phyloP scores from a whole-genome alignment of 148 eudicot species.

The Diospyros lotus region DNA sequence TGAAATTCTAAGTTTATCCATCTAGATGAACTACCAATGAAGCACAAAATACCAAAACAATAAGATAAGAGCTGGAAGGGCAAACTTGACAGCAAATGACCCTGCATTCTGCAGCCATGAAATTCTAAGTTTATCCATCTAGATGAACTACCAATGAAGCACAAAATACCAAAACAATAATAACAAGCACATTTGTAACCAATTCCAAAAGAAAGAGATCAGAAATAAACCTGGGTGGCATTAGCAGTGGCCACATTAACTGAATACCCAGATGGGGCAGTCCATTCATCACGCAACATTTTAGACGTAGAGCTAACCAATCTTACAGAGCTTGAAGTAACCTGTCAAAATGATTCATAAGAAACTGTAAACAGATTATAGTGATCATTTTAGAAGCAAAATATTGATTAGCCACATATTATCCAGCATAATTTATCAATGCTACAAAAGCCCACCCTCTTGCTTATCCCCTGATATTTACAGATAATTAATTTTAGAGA shows the following conservation, averaged over 20 bases:
- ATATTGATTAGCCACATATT: background rate
- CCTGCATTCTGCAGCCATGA: no score
- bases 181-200: background rate
- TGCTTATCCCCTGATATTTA: no score
- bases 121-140: no score
- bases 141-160: background rate
- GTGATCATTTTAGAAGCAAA: background rate
- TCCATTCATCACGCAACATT: constrained; percentile 79
- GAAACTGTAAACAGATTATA: background rate
- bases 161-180: background rate
- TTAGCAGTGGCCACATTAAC: constrained; percentile 96
- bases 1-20: no score
- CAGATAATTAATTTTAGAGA: no score
- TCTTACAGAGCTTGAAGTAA: constrained; percentile 85
- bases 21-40: no score
- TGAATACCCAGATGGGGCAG: constrained; percentile 76
- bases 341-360: constrained; percentile 41
- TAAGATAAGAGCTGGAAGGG: no score
- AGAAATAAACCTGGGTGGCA: constrained; percentile 64
- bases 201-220: background rate
- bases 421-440: no score
- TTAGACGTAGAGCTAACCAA: constrained; percentile 78
- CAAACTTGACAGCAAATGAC: no score
- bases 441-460: no score
- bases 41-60: no score